A percentile compares a stretch with the other conserved stretches of the same genome.
Evolutionary conservation across 2,329 filamentous ascomycete species (phyloP).

Genomic region (Incumbomyces delicatus): DNA sequence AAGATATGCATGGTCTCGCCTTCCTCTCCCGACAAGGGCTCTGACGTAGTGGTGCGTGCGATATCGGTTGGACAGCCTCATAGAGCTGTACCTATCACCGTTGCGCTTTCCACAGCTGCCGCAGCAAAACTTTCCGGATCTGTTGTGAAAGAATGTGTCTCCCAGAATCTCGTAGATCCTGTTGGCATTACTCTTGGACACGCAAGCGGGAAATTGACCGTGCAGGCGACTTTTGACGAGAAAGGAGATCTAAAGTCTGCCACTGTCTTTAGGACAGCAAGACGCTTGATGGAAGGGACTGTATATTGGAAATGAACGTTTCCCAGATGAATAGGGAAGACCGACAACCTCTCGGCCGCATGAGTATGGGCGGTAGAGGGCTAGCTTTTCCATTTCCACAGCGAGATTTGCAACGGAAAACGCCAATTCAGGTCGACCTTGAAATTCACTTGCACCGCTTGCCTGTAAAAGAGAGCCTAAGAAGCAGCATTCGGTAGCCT

Average conservation of each 20-base stretch:
- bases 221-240: slow-evolving; percentile 31
- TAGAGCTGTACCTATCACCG: slow-evolving; percentile 45
- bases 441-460: too few relatives aligned
- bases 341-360: too few relatives aligned
- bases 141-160: slow-evolving; percentile 25
- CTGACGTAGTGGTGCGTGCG: slow-evolving; percentile 34
- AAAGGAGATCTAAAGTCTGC: slow-evolving; percentile 6
- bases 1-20: slow-evolving; percentile 51
- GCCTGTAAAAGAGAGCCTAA: too few relatives aligned
- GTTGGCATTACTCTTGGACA: slow-evolving; percentile 31
- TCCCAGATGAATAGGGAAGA: too few relatives aligned
- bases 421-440: too few relatives aligned
- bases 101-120: slow-evolving; percentile 41
- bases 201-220: slow-evolving; percentile 37
- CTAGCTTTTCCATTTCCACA: too few relatives aligned
- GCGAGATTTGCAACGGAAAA: too few relatives aligned
- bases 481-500: too few relatives aligned
- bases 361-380: too few relatives aligned
- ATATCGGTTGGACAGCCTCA: slow-evolving; percentile 48
- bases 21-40: slow-evolving; percentile 10
- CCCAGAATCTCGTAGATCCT: slow-evolving; percentile 21
- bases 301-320: slow-evolving; percentile 1
- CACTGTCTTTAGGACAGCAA: slow-evolving; percentile 4
- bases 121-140: slow-evolving; percentile 36
- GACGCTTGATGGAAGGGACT: slow-evolving; percentile 1